A percentile compares a stretch with the other conserved stretches of the same genome.
phyloP scores from a whole-genome alignment of 352 stramenopile genomes.

The Pythium grandisporangium region DNA sequence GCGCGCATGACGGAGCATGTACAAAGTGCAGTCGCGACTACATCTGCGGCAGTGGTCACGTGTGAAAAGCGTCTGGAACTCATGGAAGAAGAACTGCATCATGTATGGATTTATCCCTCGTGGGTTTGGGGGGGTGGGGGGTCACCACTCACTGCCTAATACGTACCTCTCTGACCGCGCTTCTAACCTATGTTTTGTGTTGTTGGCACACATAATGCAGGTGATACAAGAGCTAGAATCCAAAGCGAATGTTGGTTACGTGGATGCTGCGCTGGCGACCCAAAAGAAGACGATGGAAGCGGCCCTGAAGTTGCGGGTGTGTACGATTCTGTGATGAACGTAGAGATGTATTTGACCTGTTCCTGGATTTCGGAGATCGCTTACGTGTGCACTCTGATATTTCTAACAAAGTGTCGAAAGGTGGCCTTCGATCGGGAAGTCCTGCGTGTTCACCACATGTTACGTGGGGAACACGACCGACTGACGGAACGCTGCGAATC shows the following conservation, averaged over 20 bases:
- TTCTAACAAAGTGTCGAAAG: slow-evolving; percentile 32
- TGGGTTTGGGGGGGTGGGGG: too few relatives aligned
- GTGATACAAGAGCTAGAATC: slow-evolving; percentile 26
- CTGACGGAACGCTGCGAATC: slow-evolving; percentile 12
- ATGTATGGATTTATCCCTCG: too few relatives aligned
- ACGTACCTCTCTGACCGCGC: too few relatives aligned
- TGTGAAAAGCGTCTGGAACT: slow-evolving; percentile 27
- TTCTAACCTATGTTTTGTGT: neutral
- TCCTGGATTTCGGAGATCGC: neutral
- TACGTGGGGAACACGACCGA: slow-evolving; percentile 15
- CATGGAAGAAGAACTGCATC: slow-evolving; percentile 46
- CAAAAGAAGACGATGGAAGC: slow-evolving; percentile 26
- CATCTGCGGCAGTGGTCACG: slow-evolving; percentile 5
- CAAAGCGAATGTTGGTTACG: slow-evolving; percentile 29
- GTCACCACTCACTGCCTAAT: too few relatives aligned
- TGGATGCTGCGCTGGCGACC: slow-evolving; percentile 8
- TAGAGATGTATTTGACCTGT: too few relatives aligned
- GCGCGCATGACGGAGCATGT: too few relatives aligned
- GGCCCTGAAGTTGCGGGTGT: slow-evolving; percentile 31
- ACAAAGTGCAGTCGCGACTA: too few relatives aligned
- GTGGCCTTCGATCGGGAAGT: slow-evolving; percentile 37
- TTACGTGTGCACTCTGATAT: neutral
- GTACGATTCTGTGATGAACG: too few relatives aligned
- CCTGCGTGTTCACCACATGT: slow-evolving; percentile 19
- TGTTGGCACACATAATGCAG: slow-evolving; percentile 3